These are phyloP conservation scores for Bullera alba DNA, from an alignment of 768 basidiomycete species.

Conservation along the genomic window DNA sequence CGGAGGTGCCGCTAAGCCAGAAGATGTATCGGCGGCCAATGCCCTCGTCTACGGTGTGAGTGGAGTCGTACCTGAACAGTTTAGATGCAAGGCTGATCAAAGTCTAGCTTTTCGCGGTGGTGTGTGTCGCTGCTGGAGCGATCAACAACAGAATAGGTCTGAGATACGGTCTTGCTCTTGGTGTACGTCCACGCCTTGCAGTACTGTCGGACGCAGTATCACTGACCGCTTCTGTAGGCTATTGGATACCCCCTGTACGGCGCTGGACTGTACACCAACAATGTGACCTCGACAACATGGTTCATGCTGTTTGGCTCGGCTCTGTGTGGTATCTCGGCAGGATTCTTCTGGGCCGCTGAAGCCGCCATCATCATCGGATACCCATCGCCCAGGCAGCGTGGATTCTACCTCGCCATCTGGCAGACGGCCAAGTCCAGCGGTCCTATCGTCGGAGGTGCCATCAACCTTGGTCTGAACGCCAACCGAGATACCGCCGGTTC, in stretches of 20 bases:
- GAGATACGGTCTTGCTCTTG: conserved; percentile 26
- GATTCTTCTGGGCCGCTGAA: conserved; percentile 33
- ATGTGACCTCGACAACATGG: conserved; percentile 26
- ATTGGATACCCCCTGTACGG: conserved; percentile 32
- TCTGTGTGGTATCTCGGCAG: conserved; percentile 33
- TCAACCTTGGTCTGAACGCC: conserved; percentile 37
- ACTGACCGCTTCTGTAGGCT: conserved; percentile 1
- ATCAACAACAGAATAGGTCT: conserved; percentile 28
- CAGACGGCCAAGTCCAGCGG: conserved; percentile 30
- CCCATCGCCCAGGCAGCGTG: conserved; percentile 28
- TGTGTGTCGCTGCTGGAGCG: conserved; percentile 24
- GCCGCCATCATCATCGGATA: conserved; percentile 42
- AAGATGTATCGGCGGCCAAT: conserved; percentile 27
- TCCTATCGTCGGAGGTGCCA: conserved; percentile 38
- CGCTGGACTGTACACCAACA: conserved; percentile 36
- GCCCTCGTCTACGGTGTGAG: conserved; percentile 22
- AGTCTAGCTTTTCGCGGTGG: conserved; percentile 17
- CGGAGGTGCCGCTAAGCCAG: conserved; percentile 26
- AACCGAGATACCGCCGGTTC: conserved; percentile 20
- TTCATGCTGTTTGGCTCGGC: conserved; percentile 34
- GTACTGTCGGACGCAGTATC: too few species aligned
- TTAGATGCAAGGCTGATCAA: background rate
- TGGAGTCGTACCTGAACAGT: background rate
- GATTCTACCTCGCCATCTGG: conserved; percentile 36
- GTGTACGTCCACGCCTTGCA: conserved; percentile 12